Percentiles rank a stretch among this genome's conserved stretches.
These are phyloP conservation scores for Ascochyta pisi DNA, from an alignment of 2,329 filamentous ascomycete species.

Conservation along the genomic window DNA sequence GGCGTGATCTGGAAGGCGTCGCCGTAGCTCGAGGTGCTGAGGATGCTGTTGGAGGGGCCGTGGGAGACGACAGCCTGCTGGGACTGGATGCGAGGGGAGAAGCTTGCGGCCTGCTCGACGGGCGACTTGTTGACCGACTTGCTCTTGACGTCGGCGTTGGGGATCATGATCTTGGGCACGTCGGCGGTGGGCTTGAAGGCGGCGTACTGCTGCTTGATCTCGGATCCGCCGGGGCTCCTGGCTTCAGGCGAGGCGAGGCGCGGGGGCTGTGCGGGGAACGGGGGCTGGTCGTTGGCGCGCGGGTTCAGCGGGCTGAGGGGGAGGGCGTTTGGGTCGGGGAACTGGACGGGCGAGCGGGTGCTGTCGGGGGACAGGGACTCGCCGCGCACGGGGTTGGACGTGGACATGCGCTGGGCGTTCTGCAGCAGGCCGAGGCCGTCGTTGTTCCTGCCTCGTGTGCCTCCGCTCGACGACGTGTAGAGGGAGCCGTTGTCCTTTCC, in stretches of 20 bases:
- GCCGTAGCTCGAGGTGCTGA: slow-evolving; percentile 62
- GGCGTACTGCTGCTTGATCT: slow-evolving; percentile 39
- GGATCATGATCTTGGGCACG: slow-evolving; percentile 35
- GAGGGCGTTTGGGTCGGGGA: slow-evolving; percentile 39
- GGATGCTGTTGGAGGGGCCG: slow-evolving; percentile 48
- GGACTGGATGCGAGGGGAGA: slow-evolving; percentile 43
- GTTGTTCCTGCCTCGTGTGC: slow-evolving; percentile 57
- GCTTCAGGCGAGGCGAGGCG: slow-evolving; percentile 2
- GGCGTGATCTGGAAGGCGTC: slow-evolving; percentile 60
- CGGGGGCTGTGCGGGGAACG: slow-evolving; percentile 23
- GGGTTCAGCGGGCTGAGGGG: slow-evolving; percentile 44
- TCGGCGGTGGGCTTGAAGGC: slow-evolving; percentile 47
- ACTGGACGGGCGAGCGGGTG: slow-evolving; percentile 40
- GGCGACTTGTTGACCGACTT: slow-evolving; percentile 36
- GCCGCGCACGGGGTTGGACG: slow-evolving; percentile 56
- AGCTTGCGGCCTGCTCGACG: slow-evolving; percentile 27
- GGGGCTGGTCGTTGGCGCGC: slow-evolving; percentile 25
- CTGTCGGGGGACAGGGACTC: slow-evolving; percentile 48
- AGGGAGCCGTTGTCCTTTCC: slow-evolving; percentile 56
- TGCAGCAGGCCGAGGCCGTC: slow-evolving; percentile 60
- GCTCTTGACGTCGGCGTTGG: slow-evolving; percentile 27
- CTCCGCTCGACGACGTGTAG: slow-evolving; percentile 59
- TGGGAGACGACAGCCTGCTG: slow-evolving; percentile 46
- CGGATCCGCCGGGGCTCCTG: background rate
- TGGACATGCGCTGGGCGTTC: slow-evolving; percentile 66